Evolutionary conservation across 331 rosid genomes (phyloP), one percentile per base, ranked within the genome.

Genomic region (Ulmus americana): DNA sequence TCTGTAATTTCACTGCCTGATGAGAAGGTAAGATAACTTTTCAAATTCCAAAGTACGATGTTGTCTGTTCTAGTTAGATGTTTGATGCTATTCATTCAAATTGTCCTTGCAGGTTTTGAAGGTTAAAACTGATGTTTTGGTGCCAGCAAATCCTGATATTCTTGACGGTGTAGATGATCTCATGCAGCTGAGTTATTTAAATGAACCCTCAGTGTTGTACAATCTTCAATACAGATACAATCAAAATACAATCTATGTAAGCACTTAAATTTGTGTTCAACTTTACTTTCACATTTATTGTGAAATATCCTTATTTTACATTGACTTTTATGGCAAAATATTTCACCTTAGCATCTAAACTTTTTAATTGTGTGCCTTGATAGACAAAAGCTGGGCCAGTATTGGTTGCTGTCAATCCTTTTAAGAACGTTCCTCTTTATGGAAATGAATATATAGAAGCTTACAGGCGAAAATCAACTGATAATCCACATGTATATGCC

Each of bases 331-430:
- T 3, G 0, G 35, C 35, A 28, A 28, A 28, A 28, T 28, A 28
- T 28, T 28, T 28, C 35, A 28, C 50, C 40, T 14, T 57, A 41
- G 42, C 71, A 51, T 50, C 20, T 68, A 76, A 70, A 52, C 28
- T 65, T 58, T 55, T 13, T 67, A 60, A 61, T 67, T 74, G 45
- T 76, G 35, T 80, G 62, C 64, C 49, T 71, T 75, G 70, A 28
- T 81, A 94, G 99, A 94, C 99, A 5, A 94, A 87, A 81, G 99
- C 99, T 38, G 99, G 99, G 40, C 99, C 99, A 51, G 90, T 94
- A 70, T 84, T 94, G 86, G 95, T 94, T 68, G 99, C 99, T 3
- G 67, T 90, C 70, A 94, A 94, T 83, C 97, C 99, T 62, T 94
- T 94, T 70, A 90, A 87, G 83, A 94, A 81, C 81, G 97, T 94